Evolutionary conservation across 192 early-diverging fungal species (phyloP).

Genomic region (Coemansia sp.): DNA sequence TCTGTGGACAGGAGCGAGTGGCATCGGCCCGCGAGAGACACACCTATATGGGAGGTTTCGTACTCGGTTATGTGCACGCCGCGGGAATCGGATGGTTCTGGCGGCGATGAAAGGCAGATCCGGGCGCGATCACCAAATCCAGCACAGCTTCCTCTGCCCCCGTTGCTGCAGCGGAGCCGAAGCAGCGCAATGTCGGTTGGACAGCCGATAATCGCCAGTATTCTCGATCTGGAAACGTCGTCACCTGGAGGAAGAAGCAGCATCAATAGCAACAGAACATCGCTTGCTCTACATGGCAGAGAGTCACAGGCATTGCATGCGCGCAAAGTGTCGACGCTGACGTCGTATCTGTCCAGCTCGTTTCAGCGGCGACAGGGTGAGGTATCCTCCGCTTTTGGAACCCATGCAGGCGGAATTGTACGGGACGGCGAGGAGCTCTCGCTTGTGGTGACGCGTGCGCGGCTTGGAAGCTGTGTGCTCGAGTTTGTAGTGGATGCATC

Average conservation of each 20-base stretch:
- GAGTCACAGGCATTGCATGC: background rate
- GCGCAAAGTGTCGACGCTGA: slow-evolving; percentile 38
- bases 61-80: slow-evolving; percentile 17
- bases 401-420: slow-evolving; percentile 46
- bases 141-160: background rate
- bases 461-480: slow-evolving; percentile 26
- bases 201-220: slow-evolving; percentile 24
- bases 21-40: slow-evolving; percentile 1
- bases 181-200: slow-evolving; percentile 1
- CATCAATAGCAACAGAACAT: background rate
- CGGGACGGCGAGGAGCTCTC: slow-evolving; percentile 47
- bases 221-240: slow-evolving; percentile 16
- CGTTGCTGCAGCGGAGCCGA: slow-evolving; percentile 1
- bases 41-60: slow-evolving; percentile 17
- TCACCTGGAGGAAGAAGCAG: slow-evolving; percentile 5
- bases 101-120: background rate
- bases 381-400: slow-evolving; percentile 24
- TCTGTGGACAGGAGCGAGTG: slow-evolving; percentile 44
- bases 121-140: background rate
- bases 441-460: slow-evolving; percentile 33
- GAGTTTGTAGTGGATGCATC: slow-evolving; percentile 51
- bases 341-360: slow-evolving; percentile 39
- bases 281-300: background rate
- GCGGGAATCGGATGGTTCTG: background rate
- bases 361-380: slow-evolving; percentile 39